phyloP scores from a whole-genome alignment of 768 basidiomycete genomes.

The Russula sp. region DNA sequence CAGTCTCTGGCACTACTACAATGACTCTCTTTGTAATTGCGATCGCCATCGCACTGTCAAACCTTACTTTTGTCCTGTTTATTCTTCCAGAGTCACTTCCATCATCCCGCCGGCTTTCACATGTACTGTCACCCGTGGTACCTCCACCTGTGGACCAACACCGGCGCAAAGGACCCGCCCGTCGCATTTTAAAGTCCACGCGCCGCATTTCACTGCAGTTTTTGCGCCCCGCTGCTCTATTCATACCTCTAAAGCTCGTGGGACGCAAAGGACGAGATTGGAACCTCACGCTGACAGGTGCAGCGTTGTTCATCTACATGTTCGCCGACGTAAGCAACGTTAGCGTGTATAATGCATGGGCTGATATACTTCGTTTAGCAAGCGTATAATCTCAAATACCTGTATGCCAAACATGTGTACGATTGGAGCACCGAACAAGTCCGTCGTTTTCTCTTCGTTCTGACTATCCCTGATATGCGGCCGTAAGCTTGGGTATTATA shows the following conservation, averaged over 20 bases:
- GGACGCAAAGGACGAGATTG: slow-evolving; percentile 19
- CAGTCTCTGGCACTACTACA: slow-evolving; percentile 3
- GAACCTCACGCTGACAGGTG: slow-evolving; percentile 21
- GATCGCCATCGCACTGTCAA: slow-evolving; percentile 17
- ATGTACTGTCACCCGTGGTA: not conserved
- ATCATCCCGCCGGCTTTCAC: slow-evolving; percentile 8
- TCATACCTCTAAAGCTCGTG: slow-evolving; percentile 17
- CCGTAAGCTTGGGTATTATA: slow-evolving; percentile 21
- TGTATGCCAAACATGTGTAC: slow-evolving; percentile 22
- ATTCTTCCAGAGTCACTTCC: slow-evolving; percentile 21
- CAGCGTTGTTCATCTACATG: slow-evolving; percentile 18
- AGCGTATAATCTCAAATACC: slow-evolving; percentile 23
- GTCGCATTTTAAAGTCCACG: not conserved
- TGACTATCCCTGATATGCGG: not conserved
- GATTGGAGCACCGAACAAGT: slow-evolving; percentile 22
- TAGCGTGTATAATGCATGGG: not conserved
- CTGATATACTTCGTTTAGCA: slow-evolving; percentile 13
- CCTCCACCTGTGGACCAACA: not conserved
- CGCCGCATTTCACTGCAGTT: slow-evolving; percentile 9
- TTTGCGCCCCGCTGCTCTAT: slow-evolving; percentile 17
- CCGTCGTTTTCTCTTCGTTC: not conserved
- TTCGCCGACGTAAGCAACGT: slow-evolving; percentile 15
- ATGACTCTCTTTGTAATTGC: slow-evolving; percentile 15
- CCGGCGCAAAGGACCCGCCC: not conserved
- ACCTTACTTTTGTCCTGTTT: slow-evolving; percentile 16